These are phyloP conservation scores for Sporothrix phasma DNA, from an alignment of 2,329 filamentous ascomycete genomes.

Conservation along the genomic window DNA sequence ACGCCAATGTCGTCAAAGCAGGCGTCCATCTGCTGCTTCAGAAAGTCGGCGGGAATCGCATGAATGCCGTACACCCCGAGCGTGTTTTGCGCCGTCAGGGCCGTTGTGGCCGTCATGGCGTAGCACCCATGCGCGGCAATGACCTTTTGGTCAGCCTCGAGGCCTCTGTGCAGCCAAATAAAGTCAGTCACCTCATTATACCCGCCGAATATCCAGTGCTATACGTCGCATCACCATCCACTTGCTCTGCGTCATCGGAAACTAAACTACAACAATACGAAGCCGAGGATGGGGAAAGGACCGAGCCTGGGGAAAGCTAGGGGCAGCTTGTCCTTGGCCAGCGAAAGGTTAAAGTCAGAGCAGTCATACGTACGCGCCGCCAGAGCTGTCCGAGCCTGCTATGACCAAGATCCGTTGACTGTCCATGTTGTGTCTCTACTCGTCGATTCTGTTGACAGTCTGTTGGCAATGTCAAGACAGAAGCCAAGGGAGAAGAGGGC, in stretches of 20 bases:
- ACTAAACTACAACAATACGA: not conserved
- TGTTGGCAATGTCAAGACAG: not conserved
- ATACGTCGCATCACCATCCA: not conserved
- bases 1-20: slow-evolving; percentile 75
- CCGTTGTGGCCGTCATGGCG: slow-evolving; percentile 91
- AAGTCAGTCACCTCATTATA: not conserved
- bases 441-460: not conserved
- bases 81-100: slow-evolving; percentile 94
- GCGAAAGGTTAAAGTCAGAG: not conserved
- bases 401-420: slow-evolving; percentile 60
- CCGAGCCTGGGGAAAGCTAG: not conserved
- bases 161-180: slow-evolving; percentile 47
- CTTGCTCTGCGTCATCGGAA: not conserved
- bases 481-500: not conserved
- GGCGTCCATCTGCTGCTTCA: slow-evolving; percentile 75
- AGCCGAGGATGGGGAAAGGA: not conserved
- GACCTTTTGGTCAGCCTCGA: slow-evolving; percentile 94
- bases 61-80: slow-evolving; percentile 74
- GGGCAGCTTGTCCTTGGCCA: not conserved
- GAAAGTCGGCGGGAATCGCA: slow-evolving; percentile 65
- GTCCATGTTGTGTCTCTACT: slow-evolving; percentile 14
- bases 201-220: not conserved
- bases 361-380: slow-evolving; percentile 57
- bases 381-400: slow-evolving; percentile 83
- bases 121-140: slow-evolving; percentile 88